Evolutionary conservation across 2,329 filamentous ascomycete species (phyloP).

Genomic region (Trichoderma endophyticum): DNA sequence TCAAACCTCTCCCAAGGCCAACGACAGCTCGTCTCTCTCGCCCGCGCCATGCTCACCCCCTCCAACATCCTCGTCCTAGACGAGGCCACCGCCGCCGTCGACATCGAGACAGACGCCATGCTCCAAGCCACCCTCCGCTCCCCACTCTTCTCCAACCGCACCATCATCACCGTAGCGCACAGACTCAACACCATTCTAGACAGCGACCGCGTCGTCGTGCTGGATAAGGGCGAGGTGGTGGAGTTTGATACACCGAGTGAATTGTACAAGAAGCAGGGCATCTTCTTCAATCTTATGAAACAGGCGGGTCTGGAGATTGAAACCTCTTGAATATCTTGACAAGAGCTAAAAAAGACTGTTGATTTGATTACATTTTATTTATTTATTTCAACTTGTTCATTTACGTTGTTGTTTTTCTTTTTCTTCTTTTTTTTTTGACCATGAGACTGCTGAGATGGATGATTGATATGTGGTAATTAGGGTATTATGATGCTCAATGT

Average conservation of each 20-base stretch:
- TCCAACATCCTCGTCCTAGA: constrained; percentile 97
- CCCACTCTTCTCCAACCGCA: constrained; percentile 77
- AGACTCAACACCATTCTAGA: constrained; percentile 95
- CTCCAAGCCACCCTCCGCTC: constrained; percentile 62
- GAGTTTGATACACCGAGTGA: constrained; percentile 88
- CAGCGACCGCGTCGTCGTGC: constrained; percentile 84
- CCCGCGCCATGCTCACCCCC: constrained; percentile 87
- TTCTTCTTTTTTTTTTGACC: neutral
- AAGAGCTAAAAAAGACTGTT: neutral
- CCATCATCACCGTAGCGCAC: constrained; percentile 97
- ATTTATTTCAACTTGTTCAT: neutral
- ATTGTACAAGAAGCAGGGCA: constrained; percentile 68
- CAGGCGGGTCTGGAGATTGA: constrained; percentile 73
- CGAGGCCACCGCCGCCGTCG: constrained; percentile 82
- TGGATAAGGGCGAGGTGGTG: constrained; percentile 83
- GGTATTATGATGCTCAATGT: neutral
- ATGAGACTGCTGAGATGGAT: neutral
- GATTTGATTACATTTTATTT: neutral
- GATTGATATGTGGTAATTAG: neutral
- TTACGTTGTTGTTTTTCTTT: neutral
- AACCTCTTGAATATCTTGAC: constrained; percentile 22
- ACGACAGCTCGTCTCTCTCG: constrained; percentile 88
- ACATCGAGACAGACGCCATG: constrained; percentile 66
- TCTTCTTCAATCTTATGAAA: constrained; percentile 87
- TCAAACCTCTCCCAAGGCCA: constrained; percentile 96